phyloP scores from a whole-genome alignment of 2,329 filamentous ascomycete species.

The Alternaria panax region DNA sequence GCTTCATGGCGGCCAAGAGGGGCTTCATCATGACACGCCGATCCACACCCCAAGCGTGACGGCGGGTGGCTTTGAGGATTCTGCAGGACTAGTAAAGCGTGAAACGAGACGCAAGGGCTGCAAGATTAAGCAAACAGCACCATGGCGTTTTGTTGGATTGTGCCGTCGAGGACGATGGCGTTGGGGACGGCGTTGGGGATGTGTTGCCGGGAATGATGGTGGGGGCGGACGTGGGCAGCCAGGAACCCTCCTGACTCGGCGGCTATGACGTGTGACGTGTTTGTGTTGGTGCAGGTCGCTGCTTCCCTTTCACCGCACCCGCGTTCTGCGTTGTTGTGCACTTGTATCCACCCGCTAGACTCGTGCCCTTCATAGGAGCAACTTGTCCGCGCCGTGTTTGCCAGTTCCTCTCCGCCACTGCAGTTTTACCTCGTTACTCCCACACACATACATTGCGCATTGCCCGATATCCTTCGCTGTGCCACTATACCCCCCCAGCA shows the following conservation, averaged over 20 bases:
- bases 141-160: not conserved
- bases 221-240: slow-evolving; percentile 7
- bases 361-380: slow-evolving; percentile 5
- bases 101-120: slow-evolving; percentile 1
- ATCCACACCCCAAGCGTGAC: slow-evolving; percentile 1
- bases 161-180: not conserved
- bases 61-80: slow-evolving; percentile 5
- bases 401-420: not conserved
- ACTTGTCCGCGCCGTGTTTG: not conserved
- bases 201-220: not conserved
- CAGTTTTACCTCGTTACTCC: not conserved
- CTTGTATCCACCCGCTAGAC: slow-evolving; percentile 11
- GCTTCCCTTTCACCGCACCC: slow-evolving; percentile 7
- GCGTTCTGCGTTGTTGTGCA: slow-evolving; percentile 5
- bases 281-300: slow-evolving; percentile 7
- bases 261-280: slow-evolving; percentile 21
- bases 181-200: not conserved
- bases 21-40: slow-evolving; percentile 7
- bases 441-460: not conserved
- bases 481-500: not conserved
- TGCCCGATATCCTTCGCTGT: not conserved
- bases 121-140: not conserved
- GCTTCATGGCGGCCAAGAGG: slow-evolving; percentile 4
- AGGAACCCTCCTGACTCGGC: not conserved
- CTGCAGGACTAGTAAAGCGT: slow-evolving; percentile 1